A percentile compares a stretch with the other conserved stretches of the same genome.
These are phyloP conservation scores for Sisymbrium altissimum DNA, from an alignment of 345 rosid species.

Conservation along the genomic window DNA sequence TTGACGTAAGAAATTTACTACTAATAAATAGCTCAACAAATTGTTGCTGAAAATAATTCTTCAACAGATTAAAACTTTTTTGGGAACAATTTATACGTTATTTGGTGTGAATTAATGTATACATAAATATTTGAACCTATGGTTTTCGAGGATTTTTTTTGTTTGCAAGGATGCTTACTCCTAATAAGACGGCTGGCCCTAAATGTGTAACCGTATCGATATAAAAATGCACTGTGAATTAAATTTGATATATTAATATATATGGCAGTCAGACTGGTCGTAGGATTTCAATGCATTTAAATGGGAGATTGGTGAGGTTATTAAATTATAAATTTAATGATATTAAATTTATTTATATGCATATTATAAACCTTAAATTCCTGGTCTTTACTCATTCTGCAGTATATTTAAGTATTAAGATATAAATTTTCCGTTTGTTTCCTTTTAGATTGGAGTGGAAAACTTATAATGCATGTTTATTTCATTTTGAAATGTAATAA, in stretches of 20 bases:
- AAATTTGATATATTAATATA: conserved; percentile 17
- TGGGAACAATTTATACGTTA: conserved; percentile 2
- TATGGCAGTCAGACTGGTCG: conserved; percentile 33
- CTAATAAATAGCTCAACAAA: background rate
- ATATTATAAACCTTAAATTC: conserved; percentile 29
- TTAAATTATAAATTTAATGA: conserved; percentile 15
- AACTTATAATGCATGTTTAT: background rate
- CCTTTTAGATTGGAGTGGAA: background rate
- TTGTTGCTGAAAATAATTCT: background rate
- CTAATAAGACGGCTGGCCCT: conserved; percentile 25
- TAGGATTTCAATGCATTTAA: conserved; percentile 27
- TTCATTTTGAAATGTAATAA: background rate
- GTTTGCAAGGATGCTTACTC: background rate
- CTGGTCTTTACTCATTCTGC: conserved; percentile 15
- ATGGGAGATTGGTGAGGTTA: conserved; percentile 28
- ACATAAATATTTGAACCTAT: background rate
- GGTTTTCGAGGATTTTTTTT: background rate
- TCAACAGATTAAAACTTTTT: background rate
- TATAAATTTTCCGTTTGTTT: background rate
- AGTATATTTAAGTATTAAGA: background rate
- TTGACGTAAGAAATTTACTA: background rate
- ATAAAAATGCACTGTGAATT: conserved; percentile 5
- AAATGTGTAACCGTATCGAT: conserved; percentile 26
- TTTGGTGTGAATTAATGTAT: background rate
- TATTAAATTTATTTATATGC: background rate